phyloP scores from a whole-genome alignment of 169 alveolate species.

The Plasmodium fragile region DNA sequence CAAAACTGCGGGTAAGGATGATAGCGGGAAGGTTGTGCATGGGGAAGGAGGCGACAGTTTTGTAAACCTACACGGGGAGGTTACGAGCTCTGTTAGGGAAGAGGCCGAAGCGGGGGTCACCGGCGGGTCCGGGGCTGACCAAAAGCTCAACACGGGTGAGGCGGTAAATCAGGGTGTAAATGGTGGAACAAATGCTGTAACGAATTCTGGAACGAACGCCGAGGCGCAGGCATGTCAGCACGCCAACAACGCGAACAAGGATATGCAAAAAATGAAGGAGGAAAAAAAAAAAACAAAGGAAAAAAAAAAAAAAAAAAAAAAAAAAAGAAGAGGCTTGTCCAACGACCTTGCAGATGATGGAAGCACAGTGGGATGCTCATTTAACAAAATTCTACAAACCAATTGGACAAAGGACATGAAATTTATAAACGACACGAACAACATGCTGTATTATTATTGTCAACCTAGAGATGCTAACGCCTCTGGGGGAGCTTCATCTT shows the following conservation, averaged over 20 bases:
- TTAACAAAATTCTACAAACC: background rate
- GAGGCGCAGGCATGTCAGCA: background rate
- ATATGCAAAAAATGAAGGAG: background rate
- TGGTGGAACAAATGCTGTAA: background rate
- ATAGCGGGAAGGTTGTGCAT: background rate
- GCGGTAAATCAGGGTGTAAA: background rate
- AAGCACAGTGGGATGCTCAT: background rate
- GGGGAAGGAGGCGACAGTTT: background rate
- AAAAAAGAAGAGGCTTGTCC: background rate
- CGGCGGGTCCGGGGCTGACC: background rate
- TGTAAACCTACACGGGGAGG: background rate
- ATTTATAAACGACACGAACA: background rate
- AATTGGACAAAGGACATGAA: background rate
- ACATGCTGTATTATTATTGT: background rate
- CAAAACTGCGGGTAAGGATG: background rate
- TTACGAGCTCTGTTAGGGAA: background rate
- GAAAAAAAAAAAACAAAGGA: background rate
- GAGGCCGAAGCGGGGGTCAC: background rate
- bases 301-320: background rate
- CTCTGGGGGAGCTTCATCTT: background rate
- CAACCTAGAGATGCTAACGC: background rate
- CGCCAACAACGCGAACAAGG: background rate
- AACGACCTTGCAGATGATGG: background rate
- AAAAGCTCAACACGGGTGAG: background rate
- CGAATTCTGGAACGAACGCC: background rate